Percentiles rank a stretch among this genome's conserved stretches.
These are phyloP conservation scores for Penicillium cataractarum DNA, from an alignment of 495 filamentous ascomycete genomes.

Conservation along the genomic window DNA sequence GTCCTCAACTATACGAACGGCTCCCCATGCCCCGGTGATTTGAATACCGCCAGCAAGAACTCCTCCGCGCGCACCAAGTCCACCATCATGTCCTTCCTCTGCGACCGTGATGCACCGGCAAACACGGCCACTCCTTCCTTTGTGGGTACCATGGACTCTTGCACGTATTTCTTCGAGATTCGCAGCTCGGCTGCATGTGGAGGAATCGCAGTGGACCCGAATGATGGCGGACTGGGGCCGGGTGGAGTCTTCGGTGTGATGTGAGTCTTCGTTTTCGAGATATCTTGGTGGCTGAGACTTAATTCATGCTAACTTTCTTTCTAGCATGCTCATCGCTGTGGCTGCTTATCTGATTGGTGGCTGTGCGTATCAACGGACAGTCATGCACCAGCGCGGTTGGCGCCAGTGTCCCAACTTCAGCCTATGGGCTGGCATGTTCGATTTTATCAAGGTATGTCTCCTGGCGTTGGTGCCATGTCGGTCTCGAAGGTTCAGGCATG, in stretches of 20 bases:
- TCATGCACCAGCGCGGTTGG: constrained; percentile 95
- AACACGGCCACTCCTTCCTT: constrained; percentile 73
- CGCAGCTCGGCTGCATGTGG: constrained; percentile 85
- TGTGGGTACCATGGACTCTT: constrained; percentile 83
- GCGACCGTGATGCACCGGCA: constrained; percentile 70
- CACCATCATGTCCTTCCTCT: constrained; percentile 89
- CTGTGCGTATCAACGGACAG: constrained; percentile 92
- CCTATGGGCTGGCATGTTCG: constrained; percentile 86
- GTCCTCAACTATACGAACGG: constrained; percentile 91
- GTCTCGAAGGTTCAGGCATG: constrained; percentile 26
- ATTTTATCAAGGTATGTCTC: constrained; percentile 77
- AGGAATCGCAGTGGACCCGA: constrained; percentile 60
- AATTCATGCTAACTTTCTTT: constrained; percentile 19
- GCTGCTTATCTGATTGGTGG: constrained; percentile 90
- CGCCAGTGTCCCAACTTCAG: constrained; percentile 92
- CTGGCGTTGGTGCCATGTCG: constrained; percentile 39
- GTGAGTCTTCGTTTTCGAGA: constrained; percentile 45
- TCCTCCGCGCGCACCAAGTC: constrained; percentile 67
- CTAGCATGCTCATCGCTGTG: constrained; percentile 68
- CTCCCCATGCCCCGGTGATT: constrained; percentile 67
- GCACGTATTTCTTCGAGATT: constrained; percentile 97
- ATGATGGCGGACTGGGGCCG: constrained; percentile 73
- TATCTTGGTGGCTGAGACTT: background rate
- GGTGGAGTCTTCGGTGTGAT: constrained; percentile 93
- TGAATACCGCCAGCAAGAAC: constrained; percentile 29